Evolutionary conservation across 2,329 filamentous ascomycete species (phyloP).

Genomic region (Pseudovirgaria hyperparasitica): DNA sequence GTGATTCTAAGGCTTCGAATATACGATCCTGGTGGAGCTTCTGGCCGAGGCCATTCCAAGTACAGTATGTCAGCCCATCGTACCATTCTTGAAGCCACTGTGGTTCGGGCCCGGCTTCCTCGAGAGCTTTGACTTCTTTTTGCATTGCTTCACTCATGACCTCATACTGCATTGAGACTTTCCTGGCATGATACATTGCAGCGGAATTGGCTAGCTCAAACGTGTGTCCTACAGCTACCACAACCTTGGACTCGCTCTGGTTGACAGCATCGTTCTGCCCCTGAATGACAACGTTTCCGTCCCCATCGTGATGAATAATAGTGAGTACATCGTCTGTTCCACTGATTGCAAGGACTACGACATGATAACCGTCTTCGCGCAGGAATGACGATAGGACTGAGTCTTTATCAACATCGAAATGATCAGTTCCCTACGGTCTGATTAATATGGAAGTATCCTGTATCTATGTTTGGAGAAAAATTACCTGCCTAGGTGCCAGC

Average conservation of each 20-base stretch:
- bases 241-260: constrained; percentile 44
- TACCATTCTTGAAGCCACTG: constrained; percentile 81
- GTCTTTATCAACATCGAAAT: constrained; percentile 61
- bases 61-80: constrained; percentile 88
- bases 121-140: constrained; percentile 34
- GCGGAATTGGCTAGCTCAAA: constrained; percentile 69
- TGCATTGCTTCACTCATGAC: constrained; percentile 29
- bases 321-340: constrained; percentile 59
- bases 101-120: constrained; percentile 37
- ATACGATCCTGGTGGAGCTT: constrained; percentile 71
- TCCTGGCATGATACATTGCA: constrained; percentile 77
- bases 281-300: constrained; percentile 56
- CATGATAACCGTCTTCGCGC: constrained; percentile 54
- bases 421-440: constrained; percentile 53
- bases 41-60: constrained; percentile 89
- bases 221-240: constrained; percentile 58
- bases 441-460: no score
- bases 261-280: constrained; percentile 57
- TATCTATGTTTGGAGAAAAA: no score
- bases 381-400: constrained; percentile 70
- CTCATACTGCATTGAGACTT: constrained; percentile 40
- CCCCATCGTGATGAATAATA: constrained; percentile 49
- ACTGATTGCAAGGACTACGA: constrained; percentile 69
- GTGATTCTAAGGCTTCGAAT: constrained; percentile 55
- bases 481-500: constrained; percentile 81